Conservation (phyloP, 108 stramenopile species). For the Cyclotella baltica region DNA sequence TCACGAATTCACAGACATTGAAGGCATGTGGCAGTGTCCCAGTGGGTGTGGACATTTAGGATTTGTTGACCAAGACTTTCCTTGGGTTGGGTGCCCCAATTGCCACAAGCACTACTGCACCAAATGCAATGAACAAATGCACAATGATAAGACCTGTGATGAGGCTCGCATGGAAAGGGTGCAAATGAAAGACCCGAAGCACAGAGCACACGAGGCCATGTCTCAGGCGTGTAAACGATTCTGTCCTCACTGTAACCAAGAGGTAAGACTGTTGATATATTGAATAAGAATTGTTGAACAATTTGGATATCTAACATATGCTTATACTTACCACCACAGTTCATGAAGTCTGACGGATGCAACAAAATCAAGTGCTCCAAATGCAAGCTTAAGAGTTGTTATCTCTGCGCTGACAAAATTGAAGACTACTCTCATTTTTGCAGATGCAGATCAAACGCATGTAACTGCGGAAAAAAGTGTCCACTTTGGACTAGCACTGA, state of each 20-base stretch:
- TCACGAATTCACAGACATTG: slow-evolving; percentile 17
- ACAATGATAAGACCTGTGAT: slow-evolving; percentile 16
- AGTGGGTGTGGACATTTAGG: slow-evolving; percentile 10
- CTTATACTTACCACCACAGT: slow-evolving; percentile 8
- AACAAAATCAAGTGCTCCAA: slow-evolving; percentile 30
- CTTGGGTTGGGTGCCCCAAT: slow-evolving; percentile 29
- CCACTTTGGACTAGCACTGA: slow-evolving; percentile 20
- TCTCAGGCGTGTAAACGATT: slow-evolving; percentile 24
- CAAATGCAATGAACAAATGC: slow-evolving; percentile 26
- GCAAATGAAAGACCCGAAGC: slow-evolving; percentile 16
- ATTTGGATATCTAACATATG: background rate
- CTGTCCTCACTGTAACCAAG: slow-evolving; percentile 27
- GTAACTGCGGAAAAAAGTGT: slow-evolving; percentile 24
- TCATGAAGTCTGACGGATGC: slow-evolving; percentile 25
- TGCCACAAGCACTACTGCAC: slow-evolving; percentile 29
- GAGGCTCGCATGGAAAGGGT: slow-evolving; percentile 12
- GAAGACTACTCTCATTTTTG: slow-evolving; percentile 33
- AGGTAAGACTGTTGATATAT: background rate
- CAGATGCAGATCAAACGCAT: background rate
- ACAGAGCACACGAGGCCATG: slow-evolving; percentile 20
- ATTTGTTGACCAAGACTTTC: slow-evolving; percentile 9
- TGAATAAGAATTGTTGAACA: background rate
- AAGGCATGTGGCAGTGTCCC: slow-evolving; percentile 14
- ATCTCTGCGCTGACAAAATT: slow-evolving; percentile 26
- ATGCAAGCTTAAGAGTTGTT: slow-evolving; percentile 13